Conservation (phyloP, 2,329 filamentous ascomycete species). For the Penicillium sp. region DNA sequence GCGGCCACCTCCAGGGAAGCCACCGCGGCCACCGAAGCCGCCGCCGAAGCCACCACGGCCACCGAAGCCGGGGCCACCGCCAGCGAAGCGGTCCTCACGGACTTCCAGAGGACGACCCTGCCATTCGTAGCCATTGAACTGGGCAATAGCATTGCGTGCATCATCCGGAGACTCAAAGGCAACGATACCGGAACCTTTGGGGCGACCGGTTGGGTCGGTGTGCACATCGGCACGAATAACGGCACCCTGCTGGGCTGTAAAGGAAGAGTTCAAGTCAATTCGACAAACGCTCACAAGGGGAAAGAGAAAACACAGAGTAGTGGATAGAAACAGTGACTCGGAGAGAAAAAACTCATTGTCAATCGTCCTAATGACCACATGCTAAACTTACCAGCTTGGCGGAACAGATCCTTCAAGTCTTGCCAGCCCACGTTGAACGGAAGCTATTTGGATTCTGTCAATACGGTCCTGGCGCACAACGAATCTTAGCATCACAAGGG, state of each 20-base stretch:
- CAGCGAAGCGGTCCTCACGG: conserved; percentile 91
- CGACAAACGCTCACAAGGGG: conserved; percentile 20
- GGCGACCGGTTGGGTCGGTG: conserved; percentile 84
- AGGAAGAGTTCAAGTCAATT: conserved; percentile 40
- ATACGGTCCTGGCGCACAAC: conserved; percentile 20
- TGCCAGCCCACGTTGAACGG: conserved; percentile 98
- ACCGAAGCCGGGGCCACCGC: conserved; percentile 60
- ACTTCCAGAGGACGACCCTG: conserved; percentile 92
- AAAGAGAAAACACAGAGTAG: conserved; percentile 18
- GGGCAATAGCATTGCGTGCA: conserved; percentile 91
- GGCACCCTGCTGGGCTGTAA: conserved; percentile 64
- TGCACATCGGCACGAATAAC: conserved; percentile 97
- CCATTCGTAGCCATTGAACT: conserved; percentile 99
- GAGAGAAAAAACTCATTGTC: neutral
- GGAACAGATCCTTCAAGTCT: conserved; percentile 97
- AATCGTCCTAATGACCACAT: neutral
- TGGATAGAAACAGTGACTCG: conserved; percentile 20
- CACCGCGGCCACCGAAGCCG: conserved; percentile 62
- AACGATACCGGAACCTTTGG: conserved; percentile 96
- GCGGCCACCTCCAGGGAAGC: conserved; percentile 47
- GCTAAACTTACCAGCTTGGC: conserved; percentile 82
- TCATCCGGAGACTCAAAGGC: conserved; percentile 95
- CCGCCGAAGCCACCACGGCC: conserved; percentile 56
- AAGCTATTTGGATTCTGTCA: conserved; percentile 64
- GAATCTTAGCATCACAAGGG: conserved; percentile 23